Conservation (phyloP, 306 rosid genomes). For the Nissolia schottii region DNA sequence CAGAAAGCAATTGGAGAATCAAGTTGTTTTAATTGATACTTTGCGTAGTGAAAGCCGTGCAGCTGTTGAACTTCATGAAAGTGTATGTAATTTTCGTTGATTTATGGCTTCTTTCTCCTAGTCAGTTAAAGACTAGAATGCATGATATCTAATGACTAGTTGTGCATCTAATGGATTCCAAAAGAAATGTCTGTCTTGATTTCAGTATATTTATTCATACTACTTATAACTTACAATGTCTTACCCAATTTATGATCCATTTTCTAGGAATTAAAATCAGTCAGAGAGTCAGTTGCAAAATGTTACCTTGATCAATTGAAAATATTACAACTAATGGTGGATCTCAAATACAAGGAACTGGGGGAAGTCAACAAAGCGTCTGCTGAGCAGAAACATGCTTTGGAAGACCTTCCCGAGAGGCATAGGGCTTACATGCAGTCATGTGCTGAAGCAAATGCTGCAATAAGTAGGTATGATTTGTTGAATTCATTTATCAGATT, state of each 20-base stretch:
- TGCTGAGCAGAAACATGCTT: conserved; percentile 62
- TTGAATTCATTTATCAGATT: conserved; percentile 2
- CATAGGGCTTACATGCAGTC: conserved; percentile 79
- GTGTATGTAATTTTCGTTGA: conserved; percentile 42
- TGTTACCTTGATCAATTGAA: conserved; percentile 59
- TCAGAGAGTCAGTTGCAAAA: conserved; percentile 59
- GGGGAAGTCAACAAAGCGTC: conserved; percentile 51
- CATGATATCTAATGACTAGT: conserved; percentile 3
- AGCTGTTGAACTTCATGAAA: conserved; percentile 58
- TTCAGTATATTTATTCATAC: conserved; percentile 11
- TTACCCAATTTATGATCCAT: conserved; percentile 9
- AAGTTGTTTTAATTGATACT: conserved; percentile 57
- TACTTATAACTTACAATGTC: neutral
- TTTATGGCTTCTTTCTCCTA: neutral
- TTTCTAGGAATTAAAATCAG: conserved; percentile 68
- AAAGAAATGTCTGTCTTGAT: neutral
- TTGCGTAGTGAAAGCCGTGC: conserved; percentile 60
- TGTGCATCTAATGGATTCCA: conserved; percentile 16
- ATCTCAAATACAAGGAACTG: conserved; percentile 67
- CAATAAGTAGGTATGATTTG: conserved; percentile 61
- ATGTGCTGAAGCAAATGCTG: conserved; percentile 78
- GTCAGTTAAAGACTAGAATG: neutral
- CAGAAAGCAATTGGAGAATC: conserved; percentile 92
- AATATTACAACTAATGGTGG: conserved; percentile 55
- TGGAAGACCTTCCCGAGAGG: conserved; percentile 78